phyloP scores from a whole-genome alignment of 1,284 basidiomycete species.

The Ganoderma multipileum region DNA sequence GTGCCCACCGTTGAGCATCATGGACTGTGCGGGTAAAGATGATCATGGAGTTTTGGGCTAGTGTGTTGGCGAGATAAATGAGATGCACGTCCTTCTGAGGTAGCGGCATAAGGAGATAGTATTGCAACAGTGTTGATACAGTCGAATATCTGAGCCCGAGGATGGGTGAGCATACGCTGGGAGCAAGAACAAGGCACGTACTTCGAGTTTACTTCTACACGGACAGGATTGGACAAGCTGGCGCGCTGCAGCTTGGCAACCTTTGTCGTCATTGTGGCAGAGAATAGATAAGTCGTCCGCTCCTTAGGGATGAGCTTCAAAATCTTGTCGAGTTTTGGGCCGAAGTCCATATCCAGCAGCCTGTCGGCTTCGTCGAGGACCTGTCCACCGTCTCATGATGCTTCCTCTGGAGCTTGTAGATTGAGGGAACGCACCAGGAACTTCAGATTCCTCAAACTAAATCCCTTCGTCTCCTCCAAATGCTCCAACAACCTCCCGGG shows the following conservation, averaged over 20 bases:
- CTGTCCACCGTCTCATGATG: conserved; percentile 46
- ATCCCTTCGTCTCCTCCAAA: conserved; percentile 98
- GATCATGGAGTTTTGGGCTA: conserved; percentile 94
- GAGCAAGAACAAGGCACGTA: conserved; percentile 46
- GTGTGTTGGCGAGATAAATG: conserved; percentile 88
- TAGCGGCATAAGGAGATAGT: conserved; percentile 95
- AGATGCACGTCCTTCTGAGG: conserved; percentile 94
- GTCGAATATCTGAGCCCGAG: conserved; percentile 85
- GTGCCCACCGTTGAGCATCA: conserved; percentile 81
- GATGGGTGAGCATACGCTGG: neutral
- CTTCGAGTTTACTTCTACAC: conserved; percentile 95
- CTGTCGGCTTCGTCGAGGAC: conserved; percentile 98
- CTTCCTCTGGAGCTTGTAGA: neutral
- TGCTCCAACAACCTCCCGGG: conserved; percentile 96
- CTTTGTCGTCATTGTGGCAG: conserved; percentile 99
- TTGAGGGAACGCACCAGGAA: conserved; percentile 73
- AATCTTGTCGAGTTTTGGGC: conserved; percentile 96
- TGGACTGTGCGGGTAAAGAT: conserved; percentile 97
- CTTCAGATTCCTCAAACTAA: conserved; percentile 87
- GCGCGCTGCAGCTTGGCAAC: conserved; percentile 97
- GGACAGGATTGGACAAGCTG: conserved; percentile 94
- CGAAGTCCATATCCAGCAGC: conserved; percentile 97
- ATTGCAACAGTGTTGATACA: conserved; percentile 93
- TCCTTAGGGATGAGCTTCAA: conserved; percentile 95
- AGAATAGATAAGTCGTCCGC: conserved; percentile 95